Conservation (phyloP, 2,329 filamentous ascomycete species). For the Alternaria ethzedia region DNA sequence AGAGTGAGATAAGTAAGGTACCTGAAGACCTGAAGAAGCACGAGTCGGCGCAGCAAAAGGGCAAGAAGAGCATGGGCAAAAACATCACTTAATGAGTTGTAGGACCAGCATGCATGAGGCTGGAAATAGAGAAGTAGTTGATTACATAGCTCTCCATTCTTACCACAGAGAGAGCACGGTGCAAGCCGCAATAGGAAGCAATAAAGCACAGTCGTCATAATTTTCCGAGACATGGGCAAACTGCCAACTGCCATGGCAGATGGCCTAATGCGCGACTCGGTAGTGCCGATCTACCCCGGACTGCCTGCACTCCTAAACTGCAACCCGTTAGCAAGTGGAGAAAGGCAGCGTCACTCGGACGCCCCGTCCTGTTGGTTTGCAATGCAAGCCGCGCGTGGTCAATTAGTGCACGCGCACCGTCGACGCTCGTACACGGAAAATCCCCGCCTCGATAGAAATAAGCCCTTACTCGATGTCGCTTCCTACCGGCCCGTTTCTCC, state of each 20-base stretch:
- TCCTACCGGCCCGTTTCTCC: background rate
- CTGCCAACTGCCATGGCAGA: background rate
- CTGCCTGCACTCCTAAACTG: background rate
- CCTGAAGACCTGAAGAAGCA: slow-evolving; percentile 91
- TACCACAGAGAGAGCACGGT: background rate
- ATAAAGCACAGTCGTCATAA: background rate
- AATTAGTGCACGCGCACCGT: background rate
- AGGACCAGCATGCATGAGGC: background rate
- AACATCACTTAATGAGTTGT: slow-evolving; percentile 12
- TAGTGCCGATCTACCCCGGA: slow-evolving; percentile 24
- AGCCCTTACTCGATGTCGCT: background rate
- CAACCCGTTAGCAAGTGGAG: slow-evolving; percentile 17
- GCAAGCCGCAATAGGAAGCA: background rate
- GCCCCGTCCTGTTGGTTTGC: background rate
- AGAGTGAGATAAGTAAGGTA: slow-evolving; percentile 85
- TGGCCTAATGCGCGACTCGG: background rate
- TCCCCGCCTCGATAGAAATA: slow-evolving; percentile 1
- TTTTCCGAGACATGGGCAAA: background rate
- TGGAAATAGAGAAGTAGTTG: background rate
- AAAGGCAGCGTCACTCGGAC: slow-evolving; percentile 13
- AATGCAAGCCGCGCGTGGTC: slow-evolving; percentile 1
- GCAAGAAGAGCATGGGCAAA: slow-evolving; percentile 40
- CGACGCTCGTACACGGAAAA: slow-evolving; percentile 1
- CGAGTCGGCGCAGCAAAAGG: slow-evolving; percentile 88
- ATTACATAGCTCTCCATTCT: background rate